Base-by-base conservation (phyloP, 2,329 filamentous ascomycete species). In the Paraphoma sp. region DNA sequence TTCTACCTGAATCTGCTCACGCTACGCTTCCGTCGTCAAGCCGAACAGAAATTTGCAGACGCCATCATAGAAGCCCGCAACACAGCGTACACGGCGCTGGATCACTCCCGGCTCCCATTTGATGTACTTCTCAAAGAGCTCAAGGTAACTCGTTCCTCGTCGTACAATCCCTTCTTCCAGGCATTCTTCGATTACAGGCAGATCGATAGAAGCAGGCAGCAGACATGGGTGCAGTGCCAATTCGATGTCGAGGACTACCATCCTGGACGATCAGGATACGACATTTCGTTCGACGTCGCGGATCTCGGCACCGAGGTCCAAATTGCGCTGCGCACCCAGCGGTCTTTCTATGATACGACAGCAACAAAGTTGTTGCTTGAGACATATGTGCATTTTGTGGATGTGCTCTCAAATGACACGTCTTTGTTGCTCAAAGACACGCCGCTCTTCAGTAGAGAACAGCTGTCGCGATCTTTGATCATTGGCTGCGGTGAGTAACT, bases 141-240 rank as follows among this genome's bases (percentile, higher is more conserved):
- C 1, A 52, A 63, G 5, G 46, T 72, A n/a, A 33, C 49, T 7
- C 62, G 70, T 2, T 68, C 68, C 1, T 53, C 71, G 1, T 60
- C 59, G 5, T 56, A 72, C 36, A 67, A 45, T 17, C 77, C 77
- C 2, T 54, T 79, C 2, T 78, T 78, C 55, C 77, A 79, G 48
- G 67, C 67, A 2, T 69, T 70, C 36, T 59, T 79, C 30, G 69
- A 79, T 53, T 74, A 77, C 55, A 59, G 64, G 6, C 54, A 57
- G 41, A 43, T 38, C 16, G 43, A 0, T 17, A 11, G 4, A 51
- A 57, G 17, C 28, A 33, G 14, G 33, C 0, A 54, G 68, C 4
- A 59, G 75, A 44, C 58, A 69, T 60, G 33, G 74, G 2, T 41
- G 58, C 61, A 56, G 53, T 51, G 65, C 18, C 59, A 66, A 23